Evolutionary conservation across 2,329 filamentous ascomycete genomes (phyloP).

Genomic region (Botrytis galanthina): DNA sequence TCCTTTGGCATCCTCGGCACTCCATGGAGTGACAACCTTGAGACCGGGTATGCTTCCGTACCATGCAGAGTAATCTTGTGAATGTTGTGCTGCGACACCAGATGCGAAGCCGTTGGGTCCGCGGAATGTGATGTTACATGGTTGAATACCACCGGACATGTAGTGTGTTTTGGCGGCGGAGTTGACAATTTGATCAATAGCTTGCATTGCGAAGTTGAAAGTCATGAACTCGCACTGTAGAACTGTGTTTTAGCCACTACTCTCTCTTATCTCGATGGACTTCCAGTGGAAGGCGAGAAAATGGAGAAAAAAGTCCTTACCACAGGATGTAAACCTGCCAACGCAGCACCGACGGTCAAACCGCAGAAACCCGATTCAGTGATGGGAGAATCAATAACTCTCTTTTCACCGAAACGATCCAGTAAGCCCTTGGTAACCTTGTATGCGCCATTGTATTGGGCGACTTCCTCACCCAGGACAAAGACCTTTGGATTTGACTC

Average conservation of each 20-base stretch:
- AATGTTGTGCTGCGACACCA: constrained; percentile 96
- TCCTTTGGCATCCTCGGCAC: constrained; percentile 96
- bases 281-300: constrained; percentile 11
- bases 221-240: constrained; percentile 98
- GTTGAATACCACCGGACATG: constrained; percentile 99
- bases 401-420: constrained; percentile 95
- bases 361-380: constrained; percentile 95
- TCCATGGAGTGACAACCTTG: constrained; percentile 96
- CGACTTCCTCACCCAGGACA: constrained; percentile 94
- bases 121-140: constrained; percentile 99
- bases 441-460: constrained; percentile 99
- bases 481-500: constrained; percentile 94
- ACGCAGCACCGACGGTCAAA: constrained; percentile 89
- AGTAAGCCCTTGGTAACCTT: constrained; percentile 98
- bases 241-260: constrained; percentile 10
- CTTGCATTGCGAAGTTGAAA: constrained; percentile 99
- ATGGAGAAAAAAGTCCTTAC: constrained; percentile 55
- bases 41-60: constrained; percentile 97
- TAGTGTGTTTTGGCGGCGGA: constrained; percentile 98
- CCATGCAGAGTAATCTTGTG: constrained; percentile 98
- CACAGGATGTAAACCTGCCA: constrained; percentile 90
- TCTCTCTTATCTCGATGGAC: neutral
- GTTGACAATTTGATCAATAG: constrained; percentile 99
- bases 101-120: constrained; percentile 97
- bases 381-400: constrained; percentile 97